These are phyloP conservation scores for rapeseed (Brassica napus) DNA, from an alignment of 345 rosid genomes.

Conservation along the genomic window DNA sequence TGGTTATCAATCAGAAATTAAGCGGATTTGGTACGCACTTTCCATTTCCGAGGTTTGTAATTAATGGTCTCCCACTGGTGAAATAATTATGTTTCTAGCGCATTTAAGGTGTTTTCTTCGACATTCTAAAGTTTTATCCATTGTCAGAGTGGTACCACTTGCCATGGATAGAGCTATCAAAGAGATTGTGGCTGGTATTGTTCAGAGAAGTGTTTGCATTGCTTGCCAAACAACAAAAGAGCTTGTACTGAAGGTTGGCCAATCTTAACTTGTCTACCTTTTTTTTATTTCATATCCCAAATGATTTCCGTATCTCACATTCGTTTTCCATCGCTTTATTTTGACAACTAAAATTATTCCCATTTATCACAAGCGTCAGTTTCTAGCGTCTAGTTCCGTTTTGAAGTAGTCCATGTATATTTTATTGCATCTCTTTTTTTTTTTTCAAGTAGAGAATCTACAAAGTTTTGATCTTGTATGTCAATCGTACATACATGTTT, in stretches of 20 bases:
- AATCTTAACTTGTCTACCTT: neutral
- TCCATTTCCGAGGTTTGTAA: constrained; percentile 87
- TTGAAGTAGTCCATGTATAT: neutral
- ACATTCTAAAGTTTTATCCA: neutral
- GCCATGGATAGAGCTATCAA: constrained; percentile 96
- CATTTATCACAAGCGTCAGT: neutral
- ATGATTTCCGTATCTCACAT: neutral
- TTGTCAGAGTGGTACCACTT: constrained; percentile 75
- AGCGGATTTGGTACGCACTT: constrained; percentile 65
- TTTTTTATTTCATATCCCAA: neutral
- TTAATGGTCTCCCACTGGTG: constrained; percentile 17
- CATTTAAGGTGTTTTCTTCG: constrained; percentile 6
- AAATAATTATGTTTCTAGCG: neutral
- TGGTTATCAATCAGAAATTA: constrained; percentile 81
- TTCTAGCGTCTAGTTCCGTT: neutral
- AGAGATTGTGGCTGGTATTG: constrained; percentile 85
- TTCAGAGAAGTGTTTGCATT: constrained; percentile 97
- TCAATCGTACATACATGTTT: neutral
- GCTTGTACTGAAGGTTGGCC: constrained; percentile 88
- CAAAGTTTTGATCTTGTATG: neutral
- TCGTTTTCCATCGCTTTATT: neutral
- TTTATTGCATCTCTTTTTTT: neutral
- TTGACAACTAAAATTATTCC: neutral
- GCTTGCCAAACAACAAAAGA: constrained; percentile 98
- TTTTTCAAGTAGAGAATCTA: neutral